Evolutionary conservation across 2,329 filamentous ascomycete genomes (phyloP), one percentile per base, ranked within the genome.

Genomic region (Paecilomyces dactylethromorphus): DNA sequence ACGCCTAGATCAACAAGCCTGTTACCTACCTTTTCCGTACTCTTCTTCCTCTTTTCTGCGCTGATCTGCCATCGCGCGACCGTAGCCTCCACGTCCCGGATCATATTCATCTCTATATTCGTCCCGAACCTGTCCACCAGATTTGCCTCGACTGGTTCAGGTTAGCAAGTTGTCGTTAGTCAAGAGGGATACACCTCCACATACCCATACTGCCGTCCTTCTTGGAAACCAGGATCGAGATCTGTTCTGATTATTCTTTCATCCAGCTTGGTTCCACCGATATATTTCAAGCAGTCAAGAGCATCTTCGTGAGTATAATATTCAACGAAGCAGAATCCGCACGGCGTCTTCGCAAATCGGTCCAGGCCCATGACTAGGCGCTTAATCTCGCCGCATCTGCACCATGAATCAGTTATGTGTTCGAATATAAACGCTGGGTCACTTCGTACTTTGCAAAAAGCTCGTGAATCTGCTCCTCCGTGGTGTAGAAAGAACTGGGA

Each of bases 261-360:
- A 75, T 99, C 94, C 53, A 99, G 84, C 80, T 99, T 99, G 35
- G 94, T 99, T 59, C 94, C 94, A 58, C 94, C 94, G 69, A 99
- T 88, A 74, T 97, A 99, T 78, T 97, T 99, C 87, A 99, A 88
- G 77, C 93, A 97, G 74, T 99, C 94, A 55, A 99, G 83, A 8
- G 94, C 94, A 75, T 99, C 94, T 72, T 96, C 89, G 75, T 97
- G 94, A 31, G 88, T 97, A 80, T 97, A 97, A 79, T 99, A 99
- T 78, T 99, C 94, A 70, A 99, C 94, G 72, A 99, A 99, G 82
- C 94, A 99, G 82, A 99, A 99, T 49, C 94, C 94, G 76, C 94
- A 99, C 1, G 94, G 94, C 0, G 94, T 99, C 81, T 99, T 99
- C 76, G 89, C 90, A 81, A 94, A 96, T 59, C 94, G 89, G 74